Evolutionary conservation across 2,329 filamentous ascomycete genomes (phyloP), one percentile per base, ranked within the genome.

Genomic region (Diaporthe humulicola): DNA sequence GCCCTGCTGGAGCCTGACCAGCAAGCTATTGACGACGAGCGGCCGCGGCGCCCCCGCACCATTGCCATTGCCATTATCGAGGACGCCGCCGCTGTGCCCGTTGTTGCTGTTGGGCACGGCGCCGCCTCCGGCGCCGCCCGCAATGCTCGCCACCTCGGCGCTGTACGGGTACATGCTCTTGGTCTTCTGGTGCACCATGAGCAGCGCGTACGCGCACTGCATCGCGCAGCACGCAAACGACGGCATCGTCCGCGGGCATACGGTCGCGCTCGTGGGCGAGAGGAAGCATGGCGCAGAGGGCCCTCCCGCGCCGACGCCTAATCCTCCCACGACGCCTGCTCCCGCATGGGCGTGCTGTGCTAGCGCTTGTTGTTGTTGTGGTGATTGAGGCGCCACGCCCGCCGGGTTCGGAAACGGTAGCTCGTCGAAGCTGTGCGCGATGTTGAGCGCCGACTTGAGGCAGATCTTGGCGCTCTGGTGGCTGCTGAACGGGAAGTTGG

Each of bases 381-480:
- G 52, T n/a, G 80, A 80, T 6, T 80, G 77, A 73, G 82, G 80
- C 54, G 54, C 45, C 28, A 45, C 28, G 28, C 83, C 78, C 33
- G 79, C 84, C 77, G 85, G 83, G 70, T 85, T 85, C 19, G 87
- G 87, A 71, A 86, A 87, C 0, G 87, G 87, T 45, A 89, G 78
- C 15, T 81, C 80, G 76, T 86, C 83, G 70, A 88, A 88, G 17
- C 84, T 84, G 69, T 82, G 79, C 2, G 87, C 85, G 72, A 89
- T 88, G 75, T 83, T 86, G 57, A 89, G 82, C 2, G 87, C 86
- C 10, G 87, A 85, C 61, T 85, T 86, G 42, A 89, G 81, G 77
- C 87, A 88, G 74, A 88, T 84, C 77, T 87, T 87, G 30, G 87
- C 84, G 19, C 87, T 88, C 56, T 85, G 82, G 73, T 87, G 86